These are phyloP conservation scores for Adiantum capillusveneris DNA, from an alignment of 75 land plant species.

Conservation along the genomic window DNA sequence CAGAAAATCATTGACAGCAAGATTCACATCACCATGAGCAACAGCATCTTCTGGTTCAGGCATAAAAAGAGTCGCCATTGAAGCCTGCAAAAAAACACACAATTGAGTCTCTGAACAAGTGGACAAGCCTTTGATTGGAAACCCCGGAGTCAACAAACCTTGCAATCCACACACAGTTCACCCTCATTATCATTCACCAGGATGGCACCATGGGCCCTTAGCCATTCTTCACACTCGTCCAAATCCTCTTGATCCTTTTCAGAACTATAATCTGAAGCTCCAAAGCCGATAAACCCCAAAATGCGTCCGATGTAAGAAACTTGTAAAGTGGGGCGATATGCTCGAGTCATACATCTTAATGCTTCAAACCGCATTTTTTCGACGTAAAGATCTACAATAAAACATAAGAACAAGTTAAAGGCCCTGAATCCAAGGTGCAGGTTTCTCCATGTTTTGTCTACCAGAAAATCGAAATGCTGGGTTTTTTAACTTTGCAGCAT, in stretches of 20 bases:
- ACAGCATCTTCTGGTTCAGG: conserved; percentile 98
- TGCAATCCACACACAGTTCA: conserved; percentile 74
- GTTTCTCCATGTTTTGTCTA: too few species aligned
- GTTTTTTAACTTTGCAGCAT: neutral
- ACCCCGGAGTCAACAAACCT: conserved; percentile 36
- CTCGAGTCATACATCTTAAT: conserved; percentile 78
- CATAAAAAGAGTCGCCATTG: conserved; percentile 73
- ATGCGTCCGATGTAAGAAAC: conserved; percentile 54
- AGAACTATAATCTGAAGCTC: conserved; percentile 13
- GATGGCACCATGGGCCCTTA: conserved; percentile 79
- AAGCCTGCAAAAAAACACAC: conserved; percentile 50
- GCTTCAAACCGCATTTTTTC: conserved; percentile 95
- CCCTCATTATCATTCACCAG: conserved; percentile 41
- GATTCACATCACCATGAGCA: conserved; percentile 90
- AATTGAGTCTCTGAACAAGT: too few species aligned
- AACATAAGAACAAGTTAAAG: neutral
- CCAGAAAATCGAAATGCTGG: too few species aligned
- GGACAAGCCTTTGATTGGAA: too few species aligned
- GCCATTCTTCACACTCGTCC: conserved; percentile 94
- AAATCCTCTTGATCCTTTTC: conserved; percentile 45
- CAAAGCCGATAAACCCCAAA: conserved; percentile 44
- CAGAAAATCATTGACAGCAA: conserved; percentile 91
- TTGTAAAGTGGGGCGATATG: conserved; percentile 88
- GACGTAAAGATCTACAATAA: conserved; percentile 67
- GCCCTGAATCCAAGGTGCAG: too few species aligned